These are phyloP conservation scores for Porodaedalea pini DNA, from an alignment of 1,284 basidiomycete species.

Conservation along the genomic window DNA sequence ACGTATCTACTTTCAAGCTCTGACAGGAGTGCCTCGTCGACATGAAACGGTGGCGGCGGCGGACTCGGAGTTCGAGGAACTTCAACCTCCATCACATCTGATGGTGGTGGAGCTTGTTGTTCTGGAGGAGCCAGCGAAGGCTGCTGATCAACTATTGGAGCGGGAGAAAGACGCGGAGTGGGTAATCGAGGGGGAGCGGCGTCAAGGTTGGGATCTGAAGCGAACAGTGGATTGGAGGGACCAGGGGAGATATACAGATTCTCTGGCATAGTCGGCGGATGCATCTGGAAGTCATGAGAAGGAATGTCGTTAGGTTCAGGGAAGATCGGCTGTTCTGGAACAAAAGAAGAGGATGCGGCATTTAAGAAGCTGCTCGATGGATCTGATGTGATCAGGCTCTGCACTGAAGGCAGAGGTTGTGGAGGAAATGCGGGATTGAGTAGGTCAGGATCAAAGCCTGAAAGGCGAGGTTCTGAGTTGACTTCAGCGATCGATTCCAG, in stretches of 20 bases:
- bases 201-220: not conserved
- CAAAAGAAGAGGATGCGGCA: not conserved
- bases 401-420: constrained; percentile 24
- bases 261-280: not conserved
- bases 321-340: not conserved
- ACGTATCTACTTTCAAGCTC: constrained; percentile 47
- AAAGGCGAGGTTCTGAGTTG: constrained; percentile 25
- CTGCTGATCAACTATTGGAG: constrained; percentile 27
- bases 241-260: not conserved
- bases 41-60: constrained; percentile 62
- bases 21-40: constrained; percentile 46
- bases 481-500: constrained; percentile 7
- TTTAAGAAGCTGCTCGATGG: not conserved
- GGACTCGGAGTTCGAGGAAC: constrained; percentile 40
- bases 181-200: constrained; percentile 7
- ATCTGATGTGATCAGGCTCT: not conserved
- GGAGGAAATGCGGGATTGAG: constrained; percentile 50
- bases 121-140: not conserved
- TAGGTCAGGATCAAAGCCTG: constrained; percentile 52
- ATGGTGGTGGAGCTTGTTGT: constrained; percentile 27
- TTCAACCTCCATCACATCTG: constrained; percentile 48
- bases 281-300: not conserved
- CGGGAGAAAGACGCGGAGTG: constrained; percentile 28
- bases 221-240: not conserved
- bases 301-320: not conserved